A percentile compares a stretch with the other conserved stretches of the same genome.
phyloP scores from a whole-genome alignment of 1,139 yeast genomes.

The Geotrichum europaeum region DNA sequence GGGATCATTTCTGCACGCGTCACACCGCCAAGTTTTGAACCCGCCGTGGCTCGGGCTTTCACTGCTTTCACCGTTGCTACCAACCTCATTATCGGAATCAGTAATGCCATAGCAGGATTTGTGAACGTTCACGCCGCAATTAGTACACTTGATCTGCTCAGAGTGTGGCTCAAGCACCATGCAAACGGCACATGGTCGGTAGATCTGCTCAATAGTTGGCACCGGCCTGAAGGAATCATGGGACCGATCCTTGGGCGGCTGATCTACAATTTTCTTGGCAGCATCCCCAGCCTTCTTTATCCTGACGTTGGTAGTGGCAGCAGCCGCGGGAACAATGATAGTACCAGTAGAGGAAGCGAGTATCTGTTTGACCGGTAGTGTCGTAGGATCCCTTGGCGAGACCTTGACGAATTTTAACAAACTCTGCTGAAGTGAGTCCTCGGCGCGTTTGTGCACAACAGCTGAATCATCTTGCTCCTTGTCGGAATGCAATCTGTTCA shows the following conservation, averaged over 20 bases:
- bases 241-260: not conserved
- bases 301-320: no score
- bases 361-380: not conserved
- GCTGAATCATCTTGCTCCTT: not conserved
- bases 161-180: slow-evolving; percentile 37
- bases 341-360: not conserved
- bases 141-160: slow-evolving; percentile 50
- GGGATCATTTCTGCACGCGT: slow-evolving; percentile 66
- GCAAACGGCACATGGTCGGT: slow-evolving; percentile 53
- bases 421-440: not conserved
- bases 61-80: slow-evolving; percentile 65
- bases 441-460: not conserved
- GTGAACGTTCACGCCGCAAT: slow-evolving; percentile 72
- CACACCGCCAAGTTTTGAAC: slow-evolving; percentile 63
- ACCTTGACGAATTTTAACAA: not conserved
- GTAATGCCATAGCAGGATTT: slow-evolving; percentile 59
- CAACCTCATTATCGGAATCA: slow-evolving; percentile 1
- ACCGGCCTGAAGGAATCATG: slow-evolving; percentile 3
- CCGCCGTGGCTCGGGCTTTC: slow-evolving; percentile 64
- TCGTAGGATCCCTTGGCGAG: not conserved
- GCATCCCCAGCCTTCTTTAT: not conserved
- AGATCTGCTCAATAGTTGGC: slow-evolving; percentile 14
- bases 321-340: not conserved
- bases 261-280: no score
- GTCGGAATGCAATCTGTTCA: not conserved